These are phyloP conservation scores for Phytopythium cucurbitacearum DNA, from an alignment of 352 stramenopile species.

Conservation along the genomic window DNA sequence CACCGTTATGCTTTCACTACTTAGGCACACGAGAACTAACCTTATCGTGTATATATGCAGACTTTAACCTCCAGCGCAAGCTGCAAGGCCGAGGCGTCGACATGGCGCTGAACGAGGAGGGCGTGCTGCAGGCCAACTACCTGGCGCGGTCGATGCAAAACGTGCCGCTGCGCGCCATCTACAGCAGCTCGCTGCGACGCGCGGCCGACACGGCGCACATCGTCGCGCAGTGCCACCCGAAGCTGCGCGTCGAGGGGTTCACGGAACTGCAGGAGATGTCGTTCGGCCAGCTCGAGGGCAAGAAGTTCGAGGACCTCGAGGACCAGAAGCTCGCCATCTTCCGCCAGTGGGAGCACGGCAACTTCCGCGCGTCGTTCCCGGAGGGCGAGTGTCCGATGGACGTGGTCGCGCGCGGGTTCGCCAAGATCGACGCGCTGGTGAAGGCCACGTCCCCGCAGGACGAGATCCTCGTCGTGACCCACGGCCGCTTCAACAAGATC, in stretches of 20 bases:
- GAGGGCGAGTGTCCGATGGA: conserved; percentile 64
- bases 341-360: conserved; percentile 52
- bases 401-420: conserved; percentile 57
- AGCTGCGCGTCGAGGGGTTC: conserved; percentile 54
- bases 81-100: conserved; percentile 80
- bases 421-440: conserved; percentile 61
- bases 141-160: conserved; percentile 62
- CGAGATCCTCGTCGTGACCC: conserved; percentile 74
- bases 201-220: conserved; percentile 47
- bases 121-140: conserved; percentile 48
- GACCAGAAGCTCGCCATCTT: conserved; percentile 59
- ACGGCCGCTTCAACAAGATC: conserved; percentile 86
- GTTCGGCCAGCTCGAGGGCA: conserved; percentile 71
- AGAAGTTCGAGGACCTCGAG: conserved; percentile 42
- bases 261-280: conserved; percentile 81
- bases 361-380: conserved; percentile 48
- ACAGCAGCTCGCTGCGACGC: conserved; percentile 58
- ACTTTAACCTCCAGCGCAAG: conserved; percentile 68
- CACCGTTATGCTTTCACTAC: background rate
- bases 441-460: conserved; percentile 25
- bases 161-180: conserved; percentile 61
- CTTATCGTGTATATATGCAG: conserved; percentile 14
- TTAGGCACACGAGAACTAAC: background rate
- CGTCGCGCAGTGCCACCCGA: conserved; percentile 48
- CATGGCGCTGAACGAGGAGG: conserved; percentile 58